Evolutionary conservation across 2,329 filamentous ascomycete genomes (phyloP), one percentile per base, ranked within the genome.

Genomic region (Sclerotinia sclerotiorum): DNA sequence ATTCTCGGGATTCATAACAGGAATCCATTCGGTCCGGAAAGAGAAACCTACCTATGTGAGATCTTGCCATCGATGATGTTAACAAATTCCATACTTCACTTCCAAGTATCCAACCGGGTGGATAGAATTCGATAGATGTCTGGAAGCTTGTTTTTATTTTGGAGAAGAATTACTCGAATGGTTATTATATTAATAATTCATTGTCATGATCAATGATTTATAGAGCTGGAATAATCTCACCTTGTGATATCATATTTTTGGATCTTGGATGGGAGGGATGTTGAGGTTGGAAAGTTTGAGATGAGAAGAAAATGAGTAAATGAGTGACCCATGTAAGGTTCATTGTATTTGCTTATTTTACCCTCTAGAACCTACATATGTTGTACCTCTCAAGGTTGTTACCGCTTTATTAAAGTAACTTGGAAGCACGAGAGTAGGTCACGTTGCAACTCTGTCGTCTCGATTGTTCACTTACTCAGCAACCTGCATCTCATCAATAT

Each of bases 201-300:
- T 42, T 15, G 39, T 42, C 39, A 42, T 42, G 1, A 13, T 42
- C 39, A 42, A 42, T 42, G 39, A 42, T 42, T 42, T 42, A 42
- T 42, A 42, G 21, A 55, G 52, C n/a, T 39, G 54, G 7, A 24
- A 17, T 42, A 17, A 6, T 21, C 17, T 35, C 15, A 5, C 5
- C 27, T 57, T 2, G 55, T 57, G 55, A 57, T 57, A 57, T 57
- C 55, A 57, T 57, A 27, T 57, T 42, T 42, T 8, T 42, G 35
- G 35, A 57, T 27, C 55, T 57, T 17, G 1, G 15, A 8, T 21
- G 29, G 17, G 6, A 35, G 19, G 21, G 21, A 21, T 10, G 19
- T 7, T 11, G 10, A 35, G 21, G 29, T 24, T 15, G 13, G 29
- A 13, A 24, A 35, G 39, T 42, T 35, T 35, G 35, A 5, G 8